Base-by-base conservation (phyloP, 2,329 filamentous ascomycete species). In the Scortechinia acanthostroma region DNA sequence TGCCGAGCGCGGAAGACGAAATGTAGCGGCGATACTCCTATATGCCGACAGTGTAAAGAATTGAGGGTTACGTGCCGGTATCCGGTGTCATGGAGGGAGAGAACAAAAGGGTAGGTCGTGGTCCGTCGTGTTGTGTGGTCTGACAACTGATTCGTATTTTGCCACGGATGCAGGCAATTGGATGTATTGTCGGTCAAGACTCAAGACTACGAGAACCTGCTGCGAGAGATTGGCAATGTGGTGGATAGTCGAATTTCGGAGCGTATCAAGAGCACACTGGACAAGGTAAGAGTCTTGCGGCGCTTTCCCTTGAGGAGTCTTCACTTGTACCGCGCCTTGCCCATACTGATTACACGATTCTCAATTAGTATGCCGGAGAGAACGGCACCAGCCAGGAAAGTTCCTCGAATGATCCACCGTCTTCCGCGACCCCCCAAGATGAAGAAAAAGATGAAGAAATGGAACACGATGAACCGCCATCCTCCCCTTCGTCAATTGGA, bases 1-100 rank as follows among this genome's bases (percentile, higher is more conserved):
- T 65, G 62, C 47, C 55, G 61, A 6, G 48, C 53, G 15, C 53
- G 61, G 19, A 65, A 65, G 46, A 58, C 62, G 48, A 63, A 60
- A 42, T 65, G 62, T 50, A 58, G 59, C 50, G 62, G 62, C 3
- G 49, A 47, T 21, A 55, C 52, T 20, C 62, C 62, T 2, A 30
- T 44, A 19, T 65, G 62, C 49, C 49, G 54, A 10, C 58, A 62
- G 22, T 66, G 63, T 45, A 45, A 45, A 20, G 53, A 57, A 10
- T 54, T 53, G 43, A 46, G 50, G 5, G 30, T 53, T 3, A 23
- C 50, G 2, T 66, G 62, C 47, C 49, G 55, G 20, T 65, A 66
- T 51, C 49, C 50, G 13, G 55, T 57, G 22, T 58, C 52, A 19
- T 60, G 62, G 37, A 58, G 59, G 43, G 60, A 65, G 45, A 63